Conservation (phyloP, 2,329 filamentous ascomycete species). For the Sclerotinia nivalis region DNA sequence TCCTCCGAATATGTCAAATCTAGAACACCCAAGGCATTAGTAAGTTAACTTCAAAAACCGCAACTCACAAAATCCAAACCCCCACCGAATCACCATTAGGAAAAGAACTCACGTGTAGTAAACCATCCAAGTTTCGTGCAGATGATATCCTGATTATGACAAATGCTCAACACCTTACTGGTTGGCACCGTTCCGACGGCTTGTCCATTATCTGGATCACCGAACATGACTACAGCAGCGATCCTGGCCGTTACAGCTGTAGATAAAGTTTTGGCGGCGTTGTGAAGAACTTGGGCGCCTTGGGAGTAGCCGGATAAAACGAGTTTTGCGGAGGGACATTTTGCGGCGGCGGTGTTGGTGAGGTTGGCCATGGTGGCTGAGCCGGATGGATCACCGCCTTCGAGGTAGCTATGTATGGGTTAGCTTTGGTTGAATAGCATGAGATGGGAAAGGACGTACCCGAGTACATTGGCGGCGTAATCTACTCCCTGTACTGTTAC, state of each 20-base stretch:
- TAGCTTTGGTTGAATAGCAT: neutral
- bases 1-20: conserved; percentile 46
- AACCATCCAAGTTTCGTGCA: neutral
- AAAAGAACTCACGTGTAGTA: conserved; percentile 8
- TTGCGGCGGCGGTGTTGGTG: conserved; percentile 39
- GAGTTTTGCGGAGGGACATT: conserved; percentile 45
- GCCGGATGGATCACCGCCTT: conserved; percentile 4
- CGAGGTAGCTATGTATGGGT: conserved; percentile 1
- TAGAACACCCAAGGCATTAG: conserved; percentile 44
- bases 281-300: conserved; percentile 48
- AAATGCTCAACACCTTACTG: conserved; percentile 25
- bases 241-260: conserved; percentile 39
- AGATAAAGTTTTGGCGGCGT: conserved; percentile 42
- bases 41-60: conserved; percentile 29
- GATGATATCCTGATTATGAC: conserved; percentile 14
- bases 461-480: conserved; percentile 39
- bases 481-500: conserved; percentile 40
- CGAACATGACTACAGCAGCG: conserved; percentile 47
- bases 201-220: conserved; percentile 43
- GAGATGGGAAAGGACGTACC: conserved; percentile 29
- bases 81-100: neutral
- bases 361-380: conserved; percentile 33
- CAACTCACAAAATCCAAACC: conserved; percentile 10
- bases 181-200: conserved; percentile 4
- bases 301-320: conserved; percentile 47